Percentiles rank a stretch among this genome's conserved stretches.
Conservation (phyloP, 768 basidiomycete species). For the Psilocybe cyanescens region DNA sequence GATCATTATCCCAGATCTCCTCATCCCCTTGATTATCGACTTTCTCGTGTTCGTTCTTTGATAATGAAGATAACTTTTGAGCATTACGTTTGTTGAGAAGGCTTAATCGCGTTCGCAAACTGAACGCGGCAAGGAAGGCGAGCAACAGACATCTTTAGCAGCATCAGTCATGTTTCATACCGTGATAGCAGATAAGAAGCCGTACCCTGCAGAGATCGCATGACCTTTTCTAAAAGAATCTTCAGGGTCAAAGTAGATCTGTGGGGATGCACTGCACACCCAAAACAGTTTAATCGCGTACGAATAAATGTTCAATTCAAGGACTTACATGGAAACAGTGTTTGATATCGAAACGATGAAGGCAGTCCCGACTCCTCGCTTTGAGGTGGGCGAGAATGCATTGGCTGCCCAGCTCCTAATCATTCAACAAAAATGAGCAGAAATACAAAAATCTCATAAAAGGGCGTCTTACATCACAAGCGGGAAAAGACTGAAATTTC, state of each 20-base stretch:
- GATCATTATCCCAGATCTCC: conserved; percentile 54
- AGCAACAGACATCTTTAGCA: conserved; percentile 45
- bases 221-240: conserved; percentile 57
- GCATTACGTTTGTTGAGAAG: conserved; percentile 45
- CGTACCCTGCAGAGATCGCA: conserved; percentile 56
- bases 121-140: conserved; percentile 45
- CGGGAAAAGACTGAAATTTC: conserved; percentile 58
- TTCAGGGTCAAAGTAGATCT: conserved; percentile 58
- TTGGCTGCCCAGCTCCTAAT: conserved; percentile 64
- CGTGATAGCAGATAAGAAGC: not conserved
- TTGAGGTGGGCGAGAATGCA: conserved; percentile 60
- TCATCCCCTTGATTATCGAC: conserved; percentile 22
- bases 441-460: too few relatives aligned
- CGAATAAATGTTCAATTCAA: not conserved
- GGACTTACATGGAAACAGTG: conserved; percentile 55
- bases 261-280: conserved; percentile 50
- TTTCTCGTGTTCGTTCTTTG: conserved; percentile 33
- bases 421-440: not conserved
- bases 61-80: conserved; percentile 24
- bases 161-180: not conserved
- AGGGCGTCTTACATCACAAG: conserved; percentile 51
- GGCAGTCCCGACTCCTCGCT: conserved; percentile 62
- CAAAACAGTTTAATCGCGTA: not conserved
- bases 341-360: conserved; percentile 65
- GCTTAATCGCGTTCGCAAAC: conserved; percentile 47